Percentiles rank a stretch among this genome's conserved stretches.
phyloP scores from a whole-genome alignment of 129 eudicot genomes.

The Saposhnikovia divaricata region DNA sequence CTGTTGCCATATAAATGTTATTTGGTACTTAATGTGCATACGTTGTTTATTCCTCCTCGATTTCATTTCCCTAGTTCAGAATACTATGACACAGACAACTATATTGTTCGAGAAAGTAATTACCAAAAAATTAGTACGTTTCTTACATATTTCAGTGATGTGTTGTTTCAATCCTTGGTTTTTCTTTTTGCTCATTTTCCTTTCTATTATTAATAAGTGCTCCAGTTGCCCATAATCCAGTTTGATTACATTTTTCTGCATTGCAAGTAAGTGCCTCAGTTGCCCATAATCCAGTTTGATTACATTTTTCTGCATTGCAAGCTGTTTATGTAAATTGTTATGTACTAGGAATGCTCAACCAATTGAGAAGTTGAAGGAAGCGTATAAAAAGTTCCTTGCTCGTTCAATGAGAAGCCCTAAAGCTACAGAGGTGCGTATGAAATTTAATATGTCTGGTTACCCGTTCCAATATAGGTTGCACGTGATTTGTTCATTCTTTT shows the following conservation, averaged over 20 bases:
- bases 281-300: neutral
- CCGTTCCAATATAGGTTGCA: neutral
- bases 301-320: neutral
- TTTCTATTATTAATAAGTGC: neutral
- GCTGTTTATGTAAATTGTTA: conserved; percentile 5
- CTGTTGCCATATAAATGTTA: neutral
- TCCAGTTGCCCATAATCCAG: neutral
- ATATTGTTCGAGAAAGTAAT: neutral
- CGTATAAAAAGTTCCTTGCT: conserved; percentile 63
- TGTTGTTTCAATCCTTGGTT: neutral
- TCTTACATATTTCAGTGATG: neutral
- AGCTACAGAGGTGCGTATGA: conserved; percentile 42
- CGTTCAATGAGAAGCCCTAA: conserved; percentile 66
- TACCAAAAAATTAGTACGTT: neutral
- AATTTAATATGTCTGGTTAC: neutral
- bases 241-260: too few relatives aligned
- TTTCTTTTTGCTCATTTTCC: neutral
- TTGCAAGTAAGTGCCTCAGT: too few relatives aligned
- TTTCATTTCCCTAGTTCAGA: neutral
- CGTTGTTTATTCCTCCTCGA: neutral
- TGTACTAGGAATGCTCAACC: conserved; percentile 78
- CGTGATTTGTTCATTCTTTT: neutral
- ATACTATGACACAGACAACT: neutral
- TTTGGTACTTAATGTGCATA: neutral
- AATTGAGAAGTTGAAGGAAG: conserved; percentile 58